Evolutionary conservation across 345 rosid genomes (phyloP), one percentile per base, ranked within the genome.

Genomic region (Eucalyptus pauciflora): DNA sequence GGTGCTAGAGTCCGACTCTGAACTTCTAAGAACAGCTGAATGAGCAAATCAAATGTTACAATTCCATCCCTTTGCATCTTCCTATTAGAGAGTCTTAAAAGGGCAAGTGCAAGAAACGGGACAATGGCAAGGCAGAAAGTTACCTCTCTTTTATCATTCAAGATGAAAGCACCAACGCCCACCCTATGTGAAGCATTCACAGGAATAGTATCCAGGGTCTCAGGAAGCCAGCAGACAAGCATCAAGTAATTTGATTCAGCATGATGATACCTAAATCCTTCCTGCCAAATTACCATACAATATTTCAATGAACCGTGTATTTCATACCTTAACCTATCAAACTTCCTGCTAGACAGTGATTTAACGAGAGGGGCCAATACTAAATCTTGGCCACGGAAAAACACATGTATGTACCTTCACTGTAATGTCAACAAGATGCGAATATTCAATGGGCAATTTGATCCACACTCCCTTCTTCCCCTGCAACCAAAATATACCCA

Each of bases 381-480:
- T 37, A 71, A 71, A 5, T 18, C 25, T 87, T 29, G 62, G 9
- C 37, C 50, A 22, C 11, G 24, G 7, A 86, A 51, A 71, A 33
- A 46, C n/a, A 10, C 9, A 3, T 18, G 48, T 13, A 31, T 12
- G 24, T 89, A 94, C 97, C 96, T 93, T 87, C 89, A 94, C 93
- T 31, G 90, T 88, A 69, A 95, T 51, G 52, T 93, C 92, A 16
- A 97, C 94, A 60, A 95, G 95, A 92, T 93, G 91, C 43, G 93
- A 92, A 81, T 86, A 90, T 86, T 81, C 46, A 71, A 94, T 91
- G 5, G 96, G 95, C 89, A 97, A 86, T 80, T 95, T 95, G 83
- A 97, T 94, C 98, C 98, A 97, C 88, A 96, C 91, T 13, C 93
- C 97, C 86, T 46, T 95, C 91, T 93, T 97, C 62, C 97, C 97